phyloP scores from a whole-genome alignment of 2,329 filamentous ascomycete species.

The Aspergillus japonicus region DNA sequence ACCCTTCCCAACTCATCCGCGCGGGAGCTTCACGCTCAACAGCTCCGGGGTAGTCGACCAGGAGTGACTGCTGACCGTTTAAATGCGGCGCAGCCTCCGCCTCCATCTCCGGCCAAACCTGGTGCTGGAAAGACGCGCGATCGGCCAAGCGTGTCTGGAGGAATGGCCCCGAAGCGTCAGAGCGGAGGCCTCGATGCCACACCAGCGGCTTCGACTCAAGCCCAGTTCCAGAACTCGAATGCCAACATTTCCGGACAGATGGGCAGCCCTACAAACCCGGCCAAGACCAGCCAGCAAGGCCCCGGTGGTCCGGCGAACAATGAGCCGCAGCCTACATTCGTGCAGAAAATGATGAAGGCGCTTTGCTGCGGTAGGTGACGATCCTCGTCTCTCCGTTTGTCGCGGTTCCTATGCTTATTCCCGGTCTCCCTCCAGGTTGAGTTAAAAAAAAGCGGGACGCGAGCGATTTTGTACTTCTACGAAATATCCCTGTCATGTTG shows the following conservation, averaged over 20 bases:
- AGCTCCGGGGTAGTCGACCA: slow-evolving; percentile 59
- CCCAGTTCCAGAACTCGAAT: slow-evolving; percentile 94
- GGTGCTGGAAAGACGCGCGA: slow-evolving; percentile 69
- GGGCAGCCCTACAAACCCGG: slow-evolving; percentile 56
- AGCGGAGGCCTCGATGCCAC: slow-evolving; percentile 69
- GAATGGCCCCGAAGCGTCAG: slow-evolving; percentile 70
- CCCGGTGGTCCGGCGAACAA: slow-evolving; percentile 56
- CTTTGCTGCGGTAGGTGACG: slow-evolving; percentile 75
- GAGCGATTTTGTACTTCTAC: slow-evolving; percentile 22
- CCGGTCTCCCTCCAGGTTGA: slow-evolving; percentile 35
- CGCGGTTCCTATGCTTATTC: slow-evolving; percentile 22
- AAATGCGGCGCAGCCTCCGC: slow-evolving; percentile 89
- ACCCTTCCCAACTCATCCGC: slow-evolving; percentile 76
- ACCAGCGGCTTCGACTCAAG: slow-evolving; percentile 86
- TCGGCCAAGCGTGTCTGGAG: slow-evolving; percentile 75
- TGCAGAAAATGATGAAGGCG: slow-evolving; percentile 90
- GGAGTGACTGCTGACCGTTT: slow-evolving; percentile 80
- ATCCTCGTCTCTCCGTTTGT: slow-evolving; percentile 14
- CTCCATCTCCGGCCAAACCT: slow-evolving; percentile 78
- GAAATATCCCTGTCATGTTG: slow-evolving; percentile 21
- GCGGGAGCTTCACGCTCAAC: slow-evolving; percentile 73
- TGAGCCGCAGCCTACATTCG: slow-evolving; percentile 74
- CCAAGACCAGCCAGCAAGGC: slow-evolving; percentile 58
- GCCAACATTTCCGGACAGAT: slow-evolving; percentile 72
- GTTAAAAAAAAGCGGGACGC: slow-evolving; percentile 16